Percentiles rank a stretch among this genome's conserved stretches.
These are phyloP conservation scores for Vinca major DNA, from an alignment of 305 asterid genomes.

Conservation along the genomic window DNA sequence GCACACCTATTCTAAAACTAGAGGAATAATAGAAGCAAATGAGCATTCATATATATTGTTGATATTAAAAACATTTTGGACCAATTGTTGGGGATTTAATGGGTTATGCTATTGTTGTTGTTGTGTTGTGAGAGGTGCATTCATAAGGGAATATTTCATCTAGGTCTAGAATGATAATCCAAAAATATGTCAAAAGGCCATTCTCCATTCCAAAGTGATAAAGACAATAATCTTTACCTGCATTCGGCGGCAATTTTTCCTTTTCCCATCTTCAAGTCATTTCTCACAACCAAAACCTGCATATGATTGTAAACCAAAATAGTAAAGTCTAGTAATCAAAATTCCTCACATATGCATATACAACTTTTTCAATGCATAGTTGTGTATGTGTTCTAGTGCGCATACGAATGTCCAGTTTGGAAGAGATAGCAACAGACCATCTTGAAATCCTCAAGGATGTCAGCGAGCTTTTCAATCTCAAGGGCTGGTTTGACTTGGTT, in stretches of 20 bases:
- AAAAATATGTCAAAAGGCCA: neutral
- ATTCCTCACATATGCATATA: neutral
- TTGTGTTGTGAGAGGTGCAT: too few relatives aligned
- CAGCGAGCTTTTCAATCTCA: slow-evolving; percentile 80
- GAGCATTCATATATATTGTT: too few relatives aligned
- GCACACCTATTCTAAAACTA: neutral
- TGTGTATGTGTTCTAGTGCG: neutral
- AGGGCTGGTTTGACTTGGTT: slow-evolving; percentile 46
- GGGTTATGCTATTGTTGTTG: too few relatives aligned
- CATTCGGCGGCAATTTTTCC: slow-evolving; percentile 99
- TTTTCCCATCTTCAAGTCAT: slow-evolving; percentile 95
- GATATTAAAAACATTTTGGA: neutral
- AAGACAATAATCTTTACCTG: slow-evolving; percentile 39
- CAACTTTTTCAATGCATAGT: neutral
- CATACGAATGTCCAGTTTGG: slow-evolving; percentile 1
- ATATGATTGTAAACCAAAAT: slow-evolving; percentile 18
- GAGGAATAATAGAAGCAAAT: neutral
- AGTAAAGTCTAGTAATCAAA: neutral
- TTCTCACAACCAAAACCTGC: too few relatives aligned
- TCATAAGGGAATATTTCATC: neutral
- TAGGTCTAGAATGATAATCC: neutral
- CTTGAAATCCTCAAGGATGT: slow-evolving; percentile 76
- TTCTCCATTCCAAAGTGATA: neutral
- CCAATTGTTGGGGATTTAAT: too few relatives aligned
- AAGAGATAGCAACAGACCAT: slow-evolving; percentile 42